Evolutionary conservation across 306 rosid species (phyloP).

Genomic region (Oxytropis ochrocephala): DNA sequence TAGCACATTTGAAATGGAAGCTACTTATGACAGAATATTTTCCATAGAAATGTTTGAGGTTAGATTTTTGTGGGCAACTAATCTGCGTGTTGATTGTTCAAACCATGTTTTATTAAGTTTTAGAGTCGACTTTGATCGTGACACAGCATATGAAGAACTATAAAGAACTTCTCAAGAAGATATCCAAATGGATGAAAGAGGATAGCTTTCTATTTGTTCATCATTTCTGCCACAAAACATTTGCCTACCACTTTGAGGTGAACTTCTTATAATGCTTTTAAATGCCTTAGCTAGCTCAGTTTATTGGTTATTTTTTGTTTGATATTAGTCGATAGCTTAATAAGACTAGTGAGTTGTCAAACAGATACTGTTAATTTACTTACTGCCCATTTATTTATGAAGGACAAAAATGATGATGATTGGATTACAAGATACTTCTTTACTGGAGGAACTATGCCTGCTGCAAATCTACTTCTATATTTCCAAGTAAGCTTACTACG

Average conservation of each 20-base stretch:
- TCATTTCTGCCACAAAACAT: conserved; percentile 72
- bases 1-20: conserved; percentile 69
- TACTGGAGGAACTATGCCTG: conserved; percentile 89
- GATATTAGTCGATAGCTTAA: neutral
- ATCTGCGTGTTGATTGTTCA: neutral
- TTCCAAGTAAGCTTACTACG: conserved; percentile 56
- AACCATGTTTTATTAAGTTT: neutral
- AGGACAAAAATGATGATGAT: conserved; percentile 85
- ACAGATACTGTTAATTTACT: neutral
- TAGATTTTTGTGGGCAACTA: neutral
- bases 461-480: conserved; percentile 84
- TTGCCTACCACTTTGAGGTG: conserved; percentile 97
- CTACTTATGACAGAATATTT: conserved; percentile 69
- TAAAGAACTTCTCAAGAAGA: conserved; percentile 75
- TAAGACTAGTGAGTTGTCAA: neutral
- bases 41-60: conserved; percentile 98
- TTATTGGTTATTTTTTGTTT: conserved; percentile 1
- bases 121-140: conserved; percentile 1
- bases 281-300: neutral
- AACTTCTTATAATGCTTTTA: neutral
- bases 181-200: conserved; percentile 82
- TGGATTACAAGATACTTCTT: conserved; percentile 91
- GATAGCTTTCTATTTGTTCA: conserved; percentile 72
- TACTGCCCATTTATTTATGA: neutral
- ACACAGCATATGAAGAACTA: conserved; percentile 95